Evolutionary conservation across 805 yeast genomes (phyloP).

Genomic region (Schizosaccharomyces lindneri): DNA sequence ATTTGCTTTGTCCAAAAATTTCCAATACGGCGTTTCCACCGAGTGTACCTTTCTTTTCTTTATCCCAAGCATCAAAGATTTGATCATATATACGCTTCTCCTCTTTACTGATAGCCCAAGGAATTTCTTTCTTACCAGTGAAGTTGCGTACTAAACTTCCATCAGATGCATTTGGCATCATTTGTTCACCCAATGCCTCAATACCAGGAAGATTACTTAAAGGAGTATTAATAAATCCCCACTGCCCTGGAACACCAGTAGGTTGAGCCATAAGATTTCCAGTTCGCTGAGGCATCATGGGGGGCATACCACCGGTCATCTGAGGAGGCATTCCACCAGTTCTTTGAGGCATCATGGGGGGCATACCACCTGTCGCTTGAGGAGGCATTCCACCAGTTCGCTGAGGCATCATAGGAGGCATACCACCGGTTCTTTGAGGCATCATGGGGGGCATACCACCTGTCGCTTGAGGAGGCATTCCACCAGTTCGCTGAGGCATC

Average conservation of each 20-base stretch:
- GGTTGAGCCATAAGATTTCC: conserved; percentile 25
- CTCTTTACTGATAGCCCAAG: conserved; percentile 66
- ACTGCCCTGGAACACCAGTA: conserved; percentile 50
- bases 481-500: neutral
- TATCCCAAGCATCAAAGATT: conserved; percentile 74
- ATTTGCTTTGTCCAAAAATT: conserved; percentile 76
- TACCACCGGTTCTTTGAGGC: neutral
- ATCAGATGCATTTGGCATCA: conserved; percentile 36
- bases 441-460: neutral
- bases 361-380: neutral
- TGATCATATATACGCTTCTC: conserved; percentile 71
- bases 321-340: conserved; percentile 17
- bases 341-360: conserved; percentile 12
- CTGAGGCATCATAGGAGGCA: neutral
- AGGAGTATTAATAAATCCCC: conserved; percentile 53
- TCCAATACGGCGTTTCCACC: conserved; percentile 64
- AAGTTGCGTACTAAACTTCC: conserved; percentile 28
- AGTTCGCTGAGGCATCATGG: conserved; percentile 35
- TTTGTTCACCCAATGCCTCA: conserved; percentile 18
- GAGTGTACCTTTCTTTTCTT: conserved; percentile 36
- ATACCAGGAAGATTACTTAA: conserved; percentile 27
- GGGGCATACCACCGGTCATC: conserved; percentile 17
- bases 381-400: neutral
- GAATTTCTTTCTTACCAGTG: conserved; percentile 27
- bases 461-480: neutral